Percentiles rank a stretch among this genome's conserved stretches.
phyloP scores from a whole-genome alignment of 2,329 filamentous ascomycete species.

The Aspergillus sojae region DNA sequence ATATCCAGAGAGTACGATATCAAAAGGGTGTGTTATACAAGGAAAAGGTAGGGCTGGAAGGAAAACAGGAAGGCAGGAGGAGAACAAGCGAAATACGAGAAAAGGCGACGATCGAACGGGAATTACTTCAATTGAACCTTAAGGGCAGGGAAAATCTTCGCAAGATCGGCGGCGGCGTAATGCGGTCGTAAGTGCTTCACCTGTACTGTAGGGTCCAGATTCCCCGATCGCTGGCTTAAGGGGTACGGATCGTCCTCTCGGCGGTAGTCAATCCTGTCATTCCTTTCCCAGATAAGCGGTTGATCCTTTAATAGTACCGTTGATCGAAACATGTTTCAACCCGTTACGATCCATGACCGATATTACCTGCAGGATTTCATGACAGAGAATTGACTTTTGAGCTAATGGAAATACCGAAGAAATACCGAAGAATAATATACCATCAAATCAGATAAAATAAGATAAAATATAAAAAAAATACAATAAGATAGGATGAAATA shows the following conservation, averaged over 20 bases:
- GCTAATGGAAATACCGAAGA: neutral
- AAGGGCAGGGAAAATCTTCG: neutral
- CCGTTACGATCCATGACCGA: too few relatives aligned
- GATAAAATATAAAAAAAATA: too few relatives aligned
- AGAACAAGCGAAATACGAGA: neutral
- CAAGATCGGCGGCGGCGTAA: slow-evolving; percentile 4
- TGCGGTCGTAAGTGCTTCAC: neutral
- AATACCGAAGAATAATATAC: too few relatives aligned
- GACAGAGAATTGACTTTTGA: neutral
- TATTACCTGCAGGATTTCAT: neutral
- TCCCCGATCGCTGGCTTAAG: neutral
- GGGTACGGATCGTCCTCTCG: neutral
- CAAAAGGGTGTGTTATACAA: neutral
- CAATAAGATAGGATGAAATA: too few relatives aligned
- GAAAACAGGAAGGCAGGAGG: neutral
- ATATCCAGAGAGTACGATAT: neutral
- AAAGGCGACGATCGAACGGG: neutral
- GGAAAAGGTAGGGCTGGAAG: neutral
- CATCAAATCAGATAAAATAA: too few relatives aligned
- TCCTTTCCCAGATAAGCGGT: neutral
- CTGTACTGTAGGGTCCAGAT: neutral
- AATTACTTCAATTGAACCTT: neutral
- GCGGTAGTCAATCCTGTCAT: neutral
- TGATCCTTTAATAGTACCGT: neutral
- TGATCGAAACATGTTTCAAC: neutral